Evolutionary conservation across 1,139 yeast species (phyloP).

Genomic region (Meyerozyma guilliermondii): DNA sequence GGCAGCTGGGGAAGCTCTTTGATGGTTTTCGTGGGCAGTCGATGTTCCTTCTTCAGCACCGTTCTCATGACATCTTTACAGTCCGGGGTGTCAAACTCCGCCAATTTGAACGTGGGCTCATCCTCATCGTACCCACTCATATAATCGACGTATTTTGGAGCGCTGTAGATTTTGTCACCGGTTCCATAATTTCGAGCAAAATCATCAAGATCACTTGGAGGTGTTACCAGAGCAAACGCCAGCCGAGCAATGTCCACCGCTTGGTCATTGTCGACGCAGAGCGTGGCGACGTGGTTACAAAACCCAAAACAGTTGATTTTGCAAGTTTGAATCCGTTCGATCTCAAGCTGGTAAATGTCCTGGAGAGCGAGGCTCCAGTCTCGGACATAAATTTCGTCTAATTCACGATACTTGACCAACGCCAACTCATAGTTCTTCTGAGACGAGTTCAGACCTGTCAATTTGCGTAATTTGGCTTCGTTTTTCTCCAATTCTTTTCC

Average conservation of each 20-base stretch:
- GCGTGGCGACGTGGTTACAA: constrained; percentile 70
- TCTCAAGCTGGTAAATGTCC: constrained; percentile 71
- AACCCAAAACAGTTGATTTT: constrained; percentile 80
- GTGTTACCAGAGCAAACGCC: constrained; percentile 64
- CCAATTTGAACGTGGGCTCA: constrained; percentile 19
- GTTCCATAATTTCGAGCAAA: constrained; percentile 60
- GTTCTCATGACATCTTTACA: constrained; percentile 5
- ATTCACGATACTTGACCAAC: constrained; percentile 55
- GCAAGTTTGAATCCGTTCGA: constrained; percentile 68
- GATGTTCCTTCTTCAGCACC: background rate
- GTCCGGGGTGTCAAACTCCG: constrained; percentile 34
- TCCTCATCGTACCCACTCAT: constrained; percentile 31
- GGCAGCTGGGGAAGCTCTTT: constrained; percentile 6
- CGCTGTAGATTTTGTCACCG: constrained; percentile 57
- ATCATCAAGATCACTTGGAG: constrained; percentile 51
- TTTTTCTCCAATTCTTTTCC: constrained; percentile 73
- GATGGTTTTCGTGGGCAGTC: constrained; percentile 3
- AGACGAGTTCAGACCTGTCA: constrained; percentile 44
- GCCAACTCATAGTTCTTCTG: constrained; percentile 58
- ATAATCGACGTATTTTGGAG: constrained; percentile 43
- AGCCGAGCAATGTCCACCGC: constrained; percentile 67
- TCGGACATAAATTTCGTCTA: constrained; percentile 66
- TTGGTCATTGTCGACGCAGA: constrained; percentile 77
- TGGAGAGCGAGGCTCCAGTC: constrained; percentile 76
- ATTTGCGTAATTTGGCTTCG: constrained; percentile 55